Conservation (phyloP, 2,329 filamentous ascomycete species). For the Paradendryphiella salina region DNA sequence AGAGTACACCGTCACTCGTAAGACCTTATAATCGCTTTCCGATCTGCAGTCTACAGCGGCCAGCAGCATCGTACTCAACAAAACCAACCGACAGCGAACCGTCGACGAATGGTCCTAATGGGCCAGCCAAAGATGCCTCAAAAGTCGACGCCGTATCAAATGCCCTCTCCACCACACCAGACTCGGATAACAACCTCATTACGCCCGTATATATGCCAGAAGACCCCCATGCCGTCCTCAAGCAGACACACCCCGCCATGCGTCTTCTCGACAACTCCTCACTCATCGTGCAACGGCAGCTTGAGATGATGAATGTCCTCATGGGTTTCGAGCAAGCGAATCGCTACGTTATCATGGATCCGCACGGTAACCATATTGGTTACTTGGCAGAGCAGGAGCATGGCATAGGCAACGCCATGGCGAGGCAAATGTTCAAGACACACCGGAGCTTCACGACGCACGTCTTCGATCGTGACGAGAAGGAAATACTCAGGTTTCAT, state of each 20-base stretch:
- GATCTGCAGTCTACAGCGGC: constrained; percentile 18
- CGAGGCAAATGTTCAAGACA: constrained; percentile 63
- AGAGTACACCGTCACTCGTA: constrained; percentile 21
- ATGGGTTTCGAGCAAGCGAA: constrained; percentile 70
- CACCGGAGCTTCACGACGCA: constrained; percentile 67
- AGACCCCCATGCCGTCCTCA: constrained; percentile 63
- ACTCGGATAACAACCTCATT: constrained; percentile 56
- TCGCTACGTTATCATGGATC: constrained; percentile 67
- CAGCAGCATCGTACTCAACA: constrained; percentile 15
- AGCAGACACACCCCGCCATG: constrained; percentile 60
- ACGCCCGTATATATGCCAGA: constrained; percentile 65
- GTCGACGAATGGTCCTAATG: constrained; percentile 12
- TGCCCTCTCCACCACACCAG: constrained; percentile 49
- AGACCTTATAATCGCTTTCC: constrained; percentile 33
- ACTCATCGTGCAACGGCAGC: constrained; percentile 63
- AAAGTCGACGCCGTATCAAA: constrained; percentile 50
- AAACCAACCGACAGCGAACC: constrained; percentile 12
- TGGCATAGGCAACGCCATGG: constrained; percentile 60
- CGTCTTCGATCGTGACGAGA: constrained; percentile 64
- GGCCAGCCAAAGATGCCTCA: constrained; percentile 23
- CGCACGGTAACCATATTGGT: constrained; percentile 64
- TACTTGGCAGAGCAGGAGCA: constrained; percentile 67
- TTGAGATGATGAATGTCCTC: constrained; percentile 69
- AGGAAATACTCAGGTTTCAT: constrained; percentile 64
- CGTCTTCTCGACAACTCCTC: constrained; percentile 63